Evolutionary conservation across 2,329 filamentous ascomycete genomes (phyloP), one percentile per base, ranked within the genome.

Genomic region (Colletotrichum sp.): DNA sequence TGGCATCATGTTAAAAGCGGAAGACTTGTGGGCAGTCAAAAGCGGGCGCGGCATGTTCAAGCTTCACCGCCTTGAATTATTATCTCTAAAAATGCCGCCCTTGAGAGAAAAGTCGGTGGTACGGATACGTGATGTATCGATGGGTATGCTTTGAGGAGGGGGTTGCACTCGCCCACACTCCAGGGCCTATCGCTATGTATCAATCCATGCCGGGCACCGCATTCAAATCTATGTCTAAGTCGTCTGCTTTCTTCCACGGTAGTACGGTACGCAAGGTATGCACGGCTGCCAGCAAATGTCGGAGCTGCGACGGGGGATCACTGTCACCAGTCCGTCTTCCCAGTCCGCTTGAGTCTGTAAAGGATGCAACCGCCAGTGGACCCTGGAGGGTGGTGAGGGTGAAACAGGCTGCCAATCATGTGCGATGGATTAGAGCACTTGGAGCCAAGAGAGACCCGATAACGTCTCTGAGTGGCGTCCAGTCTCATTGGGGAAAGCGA

Each of bases 251-350:
- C 57, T 48, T n/a, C 57, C 64, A 68, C 24, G 39, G 39, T 62
- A 28, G 10, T 55, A 24, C 62, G 36, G 36, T n/a, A 39, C 16
- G 36, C 36, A 48, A 48, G 39, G 39, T 30, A 67, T 73, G 72
- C 55, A 75, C 72, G 69, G 72, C 69, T 75, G 67, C 72, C 69
- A 68, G 22, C 72, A 75, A 44, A 28, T 75, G 62, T 75, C 69
- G 16, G 62, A 62, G 68, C 30, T 75, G 63, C 68, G 72, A 62
- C 63, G 62, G 72, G 39, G 39, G 39, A 48, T 48, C 52, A 72
- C 68, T 75, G 52, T 75, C 18, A 48, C 39, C 39, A 48, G 9
- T 48, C 18, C 39, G 18, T 48, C 39, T 48, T n/a, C 39, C 18
- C 39, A n/a, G 39, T 18, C 39, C 39, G 39, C 39, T 48, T 48